A percentile compares a stretch with the other conserved stretches of the same genome.
These are phyloP conservation scores for Aspergillus ustus DNA, from an alignment of 2,329 filamentous ascomycete species.

Conservation along the genomic window DNA sequence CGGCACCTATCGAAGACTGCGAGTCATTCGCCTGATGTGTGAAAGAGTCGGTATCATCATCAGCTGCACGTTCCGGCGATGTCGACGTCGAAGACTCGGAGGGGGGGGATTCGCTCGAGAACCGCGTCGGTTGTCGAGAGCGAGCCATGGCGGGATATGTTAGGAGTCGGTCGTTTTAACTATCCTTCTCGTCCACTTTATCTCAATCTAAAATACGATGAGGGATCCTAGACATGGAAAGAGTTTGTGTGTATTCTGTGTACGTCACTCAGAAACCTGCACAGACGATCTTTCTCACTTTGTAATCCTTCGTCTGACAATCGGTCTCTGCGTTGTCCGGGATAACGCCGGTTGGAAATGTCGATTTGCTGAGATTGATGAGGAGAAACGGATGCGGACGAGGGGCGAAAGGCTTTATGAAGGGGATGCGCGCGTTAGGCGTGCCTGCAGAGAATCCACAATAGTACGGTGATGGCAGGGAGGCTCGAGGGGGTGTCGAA, in stretches of 20 bases:
- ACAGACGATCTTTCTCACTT: constrained; percentile 3
- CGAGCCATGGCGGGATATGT: constrained; percentile 39
- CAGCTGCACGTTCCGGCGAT: constrained; percentile 63
- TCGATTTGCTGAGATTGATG: background rate
- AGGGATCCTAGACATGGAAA: constrained; percentile 20
- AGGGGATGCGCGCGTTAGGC: constrained; percentile 24
- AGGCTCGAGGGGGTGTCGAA: constrained; percentile 13
- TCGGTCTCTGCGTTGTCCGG: background rate
- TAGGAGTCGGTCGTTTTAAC: background rate
- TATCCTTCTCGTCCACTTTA: constrained; percentile 15
- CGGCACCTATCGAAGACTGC: constrained; percentile 84
- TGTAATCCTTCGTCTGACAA: background rate
- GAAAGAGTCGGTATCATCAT: constrained; percentile 94
- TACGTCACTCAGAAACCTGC: constrained; percentile 5
- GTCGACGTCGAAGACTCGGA: constrained; percentile 51
- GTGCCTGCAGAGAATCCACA: constrained; percentile 23
- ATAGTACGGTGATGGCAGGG: constrained; percentile 24
- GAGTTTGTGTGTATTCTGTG: background rate
- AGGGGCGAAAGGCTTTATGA: constrained; percentile 16
- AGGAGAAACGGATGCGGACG: background rate
- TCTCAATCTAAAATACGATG: constrained; percentile 15
- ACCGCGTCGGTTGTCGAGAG: constrained; percentile 40
- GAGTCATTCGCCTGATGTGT: constrained; percentile 84
- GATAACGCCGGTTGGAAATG: background rate
- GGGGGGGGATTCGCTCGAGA: constrained; percentile 45